Evolutionary conservation across 208 protist genomes (phyloP).

Genomic region (Acanthamoeba rhysodes): DNA sequence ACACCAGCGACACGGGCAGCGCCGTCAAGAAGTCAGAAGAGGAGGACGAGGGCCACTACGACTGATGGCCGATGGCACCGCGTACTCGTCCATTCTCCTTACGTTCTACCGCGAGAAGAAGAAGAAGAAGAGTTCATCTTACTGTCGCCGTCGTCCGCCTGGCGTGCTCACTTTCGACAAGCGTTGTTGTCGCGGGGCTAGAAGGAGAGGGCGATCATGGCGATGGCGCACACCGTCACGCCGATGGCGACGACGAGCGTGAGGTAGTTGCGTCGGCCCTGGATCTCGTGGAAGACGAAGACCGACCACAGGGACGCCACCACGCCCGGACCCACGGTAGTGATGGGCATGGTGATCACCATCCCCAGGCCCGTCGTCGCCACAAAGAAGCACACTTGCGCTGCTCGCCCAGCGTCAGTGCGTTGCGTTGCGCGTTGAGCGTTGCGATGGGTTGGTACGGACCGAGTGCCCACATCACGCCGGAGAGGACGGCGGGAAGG

Average conservation of each 20-base stretch:
- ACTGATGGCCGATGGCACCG: no score
- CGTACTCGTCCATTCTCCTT: no score
- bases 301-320: constrained; percentile 34
- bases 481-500: constrained; percentile 10
- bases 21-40: background rate
- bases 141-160: background rate
- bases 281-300: constrained; percentile 55
- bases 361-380: constrained; percentile 6
- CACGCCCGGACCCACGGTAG: constrained; percentile 24
- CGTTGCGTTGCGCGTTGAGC: background rate
- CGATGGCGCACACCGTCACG: background rate
- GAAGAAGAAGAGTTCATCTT: background rate
- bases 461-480: constrained; percentile 10
- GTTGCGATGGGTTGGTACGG: background rate
- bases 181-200: background rate
- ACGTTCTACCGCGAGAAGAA: background rate
- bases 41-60: background rate
- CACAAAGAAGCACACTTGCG: background rate
- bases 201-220: constrained; percentile 8
- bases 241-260: background rate
- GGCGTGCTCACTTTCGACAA: background rate
- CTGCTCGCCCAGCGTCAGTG: no score
- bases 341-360: constrained; percentile 54
- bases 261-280: constrained; percentile 36
- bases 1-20: background rate